Evolutionary conservation across 345 rosid genomes (phyloP), one percentile per base, ranked within the genome.

Genomic region (Laguncularia racemosa): DNA sequence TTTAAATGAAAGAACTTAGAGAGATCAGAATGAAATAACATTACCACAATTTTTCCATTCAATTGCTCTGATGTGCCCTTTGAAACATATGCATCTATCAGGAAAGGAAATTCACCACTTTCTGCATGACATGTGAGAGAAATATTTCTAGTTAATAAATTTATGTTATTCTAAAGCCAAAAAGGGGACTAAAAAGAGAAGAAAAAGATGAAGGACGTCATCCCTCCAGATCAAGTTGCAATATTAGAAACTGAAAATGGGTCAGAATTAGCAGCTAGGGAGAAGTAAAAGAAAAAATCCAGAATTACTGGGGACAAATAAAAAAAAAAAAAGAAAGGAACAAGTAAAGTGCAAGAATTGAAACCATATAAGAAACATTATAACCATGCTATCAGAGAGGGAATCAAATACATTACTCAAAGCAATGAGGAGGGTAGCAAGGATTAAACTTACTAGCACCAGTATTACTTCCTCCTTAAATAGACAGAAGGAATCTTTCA

Each of bases 41-140:
- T 66, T 79, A 88, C 97, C 96, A 84, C 74, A 48, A 84, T 61
- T 68, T 80, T 82, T 76, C 82, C 89, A n/a, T 73, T 67, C 67
- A 76, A 81, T 61, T 43, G 61, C 60, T 82, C 86, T 44, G 85
- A 80, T 67, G 71, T 66, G 62, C 81, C 91, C 80, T 68, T 82
- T 55, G 73, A 76, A 60, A 82, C 89, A 63, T 85, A 84, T 17
- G 83, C 88, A 73, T 88, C 96, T 1, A 88, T 81, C 21, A 87
- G 58, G 55, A 57, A 81, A 53, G 73, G 50, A 50, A 63, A 62
- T 40, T 71, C 70, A 59, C 73, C 75, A 16, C 67, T 62, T 64
- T 85, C 96, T 91, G 89, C 74, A 77, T 63, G 60, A 59, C 19
- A 68, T 40, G 72, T 46, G 15, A 56, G 51, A 49, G 40, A 56